Percentiles rank a stretch among this genome's conserved stretches.
Evolutionary conservation across 2,329 filamentous ascomycete species (phyloP).

Genomic region (Diaporthe sp.): DNA sequence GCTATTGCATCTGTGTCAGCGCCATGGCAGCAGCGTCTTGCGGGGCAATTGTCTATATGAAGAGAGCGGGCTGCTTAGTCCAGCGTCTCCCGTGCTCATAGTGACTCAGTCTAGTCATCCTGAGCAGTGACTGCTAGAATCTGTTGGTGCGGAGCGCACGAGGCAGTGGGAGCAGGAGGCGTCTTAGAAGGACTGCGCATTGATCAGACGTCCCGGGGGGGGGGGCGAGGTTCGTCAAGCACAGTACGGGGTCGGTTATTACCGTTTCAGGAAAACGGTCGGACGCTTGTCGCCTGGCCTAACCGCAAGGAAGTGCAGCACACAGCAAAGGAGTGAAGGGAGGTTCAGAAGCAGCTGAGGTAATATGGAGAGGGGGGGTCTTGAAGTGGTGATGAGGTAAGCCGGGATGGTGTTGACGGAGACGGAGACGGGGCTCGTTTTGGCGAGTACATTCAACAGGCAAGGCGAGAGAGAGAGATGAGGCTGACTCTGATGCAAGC

Average conservation of each 20-base stretch:
- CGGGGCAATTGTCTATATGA: conserved; percentile 1
- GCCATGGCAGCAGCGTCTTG: conserved; percentile 12
- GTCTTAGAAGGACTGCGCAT: conserved; percentile 13
- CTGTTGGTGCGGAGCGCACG: neutral
- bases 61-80: conserved; percentile 3
- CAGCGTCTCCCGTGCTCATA: conserved; percentile 25
- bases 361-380: neutral
- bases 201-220: neutral
- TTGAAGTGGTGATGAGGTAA: conserved; percentile 41
- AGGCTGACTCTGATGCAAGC: conserved; percentile 34
- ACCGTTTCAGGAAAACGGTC: conserved; percentile 35
- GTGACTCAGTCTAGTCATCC: neutral
- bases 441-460: conserved; percentile 24
- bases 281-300: conserved; percentile 37
- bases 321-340: neutral
- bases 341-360: conserved; percentile 12
- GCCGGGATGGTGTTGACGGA: conserved; percentile 24
- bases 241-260: conserved; percentile 2
- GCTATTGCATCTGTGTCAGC: conserved; percentile 35
- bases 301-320: conserved; percentile 27
- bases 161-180: conserved; percentile 6
- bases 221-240: neutral
- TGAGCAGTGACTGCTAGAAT: neutral
- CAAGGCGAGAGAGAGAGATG: conserved; percentile 6
- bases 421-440: conserved; percentile 3